Evolutionary conservation across 352 stramenopile species (phyloP), one percentile per base, ranked within the genome.

Genomic region (Blastocystis sp.): DNA sequence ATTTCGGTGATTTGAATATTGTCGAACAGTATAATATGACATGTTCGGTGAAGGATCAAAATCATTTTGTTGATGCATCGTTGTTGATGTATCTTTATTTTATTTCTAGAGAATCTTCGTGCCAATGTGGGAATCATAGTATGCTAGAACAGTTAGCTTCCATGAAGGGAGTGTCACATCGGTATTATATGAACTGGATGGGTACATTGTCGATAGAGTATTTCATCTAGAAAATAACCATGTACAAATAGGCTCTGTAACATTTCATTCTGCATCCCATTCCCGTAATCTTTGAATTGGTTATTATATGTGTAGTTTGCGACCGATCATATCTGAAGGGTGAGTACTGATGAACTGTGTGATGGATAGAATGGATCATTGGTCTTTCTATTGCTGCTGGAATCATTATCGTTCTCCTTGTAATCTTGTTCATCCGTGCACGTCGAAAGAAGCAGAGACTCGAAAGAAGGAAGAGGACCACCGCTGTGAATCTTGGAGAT

Each of bases 241-340:
- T 43, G 19, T 80, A 24, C 39, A 39, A 39, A 80, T 80, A 19
- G 69, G 46, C 3, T 63, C 42, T 32, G 37, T 80, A 27, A n/a
- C 19, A 4, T 80, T 59, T 52, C 32, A 63, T 39, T 11, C 3
- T 5, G 69, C 58, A 6, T 21, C 16, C 19, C 58, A 80, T 63
- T 43, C 49, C 29, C 43, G 69, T 80, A 24, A 4, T 49, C 39
- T 9, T 59, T 24, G 16, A n/a, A 42, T 32, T 29, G 16, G 58
- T 54, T 21, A 39, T 37, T 14, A 61, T 32, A 80, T 63, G 14
- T 63, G 1, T 80, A 80, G 69, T 80, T 6, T 80, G 69, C 27
- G 16, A 80, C 24, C 52, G 57, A 51, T 78, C 37, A n/a, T 54
- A 59, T 59, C 14, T 39, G 12, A n/a, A 54, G 35, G 21, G 32